A percentile compares a stretch with the other conserved stretches of the same genome.
Evolutionary conservation across 192 early-diverging fungal genomes (phyloP).

Genomic region (Backusella morwellensis): DNA sequence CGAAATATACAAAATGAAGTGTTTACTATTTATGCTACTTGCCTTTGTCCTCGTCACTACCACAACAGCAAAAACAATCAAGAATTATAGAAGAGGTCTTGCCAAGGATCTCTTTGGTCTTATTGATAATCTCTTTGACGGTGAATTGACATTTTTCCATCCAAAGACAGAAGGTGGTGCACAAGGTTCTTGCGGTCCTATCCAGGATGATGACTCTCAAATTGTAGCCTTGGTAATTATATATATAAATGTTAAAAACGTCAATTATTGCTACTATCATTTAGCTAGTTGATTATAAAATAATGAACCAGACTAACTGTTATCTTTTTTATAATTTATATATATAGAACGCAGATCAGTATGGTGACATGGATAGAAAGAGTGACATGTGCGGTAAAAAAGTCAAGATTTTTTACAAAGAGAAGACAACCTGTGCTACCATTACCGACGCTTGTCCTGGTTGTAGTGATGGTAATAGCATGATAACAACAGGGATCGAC

Average conservation of each 20-base stretch:
- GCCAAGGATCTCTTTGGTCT: neutral
- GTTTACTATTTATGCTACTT: constrained; percentile 6
- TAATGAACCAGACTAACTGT: neutral
- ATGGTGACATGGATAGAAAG: constrained; percentile 30
- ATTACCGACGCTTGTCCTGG: constrained; percentile 47
- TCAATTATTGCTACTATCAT: neutral
- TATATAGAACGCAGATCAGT: constrained; percentile 40
- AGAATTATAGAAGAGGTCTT: constrained; percentile 13
- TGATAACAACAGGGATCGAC: neutral
- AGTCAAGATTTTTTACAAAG: constrained; percentile 32
- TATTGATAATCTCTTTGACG: constrained; percentile 16
- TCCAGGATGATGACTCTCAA: constrained; percentile 8
- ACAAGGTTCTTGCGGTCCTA: constrained; percentile 23
- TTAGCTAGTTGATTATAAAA: constrained; percentile 11
- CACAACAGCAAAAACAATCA: neutral
- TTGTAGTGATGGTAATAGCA: constrained; percentile 23
- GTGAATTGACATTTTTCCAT: constrained; percentile 44
- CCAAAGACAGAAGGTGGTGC: constrained; percentile 28
- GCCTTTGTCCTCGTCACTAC: neutral
- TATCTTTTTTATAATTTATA: neutral
- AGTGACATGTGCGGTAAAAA: constrained; percentile 35
- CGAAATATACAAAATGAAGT: constrained; percentile 1
- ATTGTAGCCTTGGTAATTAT: constrained; percentile 23
- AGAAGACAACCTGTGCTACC: constrained; percentile 35
- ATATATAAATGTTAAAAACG: neutral